Conservation (phyloP, 331 rosid species). For the Ulmus americana region DNA sequence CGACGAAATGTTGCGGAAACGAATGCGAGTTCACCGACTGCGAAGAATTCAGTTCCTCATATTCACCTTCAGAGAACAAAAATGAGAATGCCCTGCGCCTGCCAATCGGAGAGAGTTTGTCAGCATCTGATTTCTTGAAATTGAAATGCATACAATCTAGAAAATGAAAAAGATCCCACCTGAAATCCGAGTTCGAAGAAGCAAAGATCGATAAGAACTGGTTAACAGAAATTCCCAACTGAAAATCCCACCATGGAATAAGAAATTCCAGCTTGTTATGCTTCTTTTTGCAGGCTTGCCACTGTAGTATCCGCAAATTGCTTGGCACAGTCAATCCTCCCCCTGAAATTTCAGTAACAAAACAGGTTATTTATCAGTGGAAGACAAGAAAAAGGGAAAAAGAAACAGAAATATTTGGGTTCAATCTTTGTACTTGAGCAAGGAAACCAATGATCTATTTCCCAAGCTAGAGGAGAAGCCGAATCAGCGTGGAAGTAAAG, state of each 20-base stretch:
- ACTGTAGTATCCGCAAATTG: constrained; percentile 76
- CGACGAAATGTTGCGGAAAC: constrained; percentile 74
- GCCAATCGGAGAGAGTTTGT: constrained; percentile 24
- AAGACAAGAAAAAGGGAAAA: background rate
- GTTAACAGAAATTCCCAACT: constrained; percentile 82
- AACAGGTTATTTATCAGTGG: constrained; percentile 3
- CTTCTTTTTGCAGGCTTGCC: constrained; percentile 75
- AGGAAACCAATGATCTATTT: constrained; percentile 96
- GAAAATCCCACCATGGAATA: constrained; percentile 98
- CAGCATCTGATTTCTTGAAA: background rate
- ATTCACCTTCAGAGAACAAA: constrained; percentile 73
- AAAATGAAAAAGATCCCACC: constrained; percentile 33
- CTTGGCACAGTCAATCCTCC: constrained; percentile 93
- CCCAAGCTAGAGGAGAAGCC: constrained; percentile 96
- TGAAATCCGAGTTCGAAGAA: constrained; percentile 82
- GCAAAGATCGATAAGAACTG: constrained; percentile 82
- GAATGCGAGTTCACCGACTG: constrained; percentile 84
- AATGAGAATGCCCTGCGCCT: constrained; percentile 90
- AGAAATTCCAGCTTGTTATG: constrained; percentile 76
- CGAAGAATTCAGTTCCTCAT: constrained; percentile 74
- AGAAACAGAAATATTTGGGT: constrained; percentile 7
- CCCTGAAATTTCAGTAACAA: constrained; percentile 41
- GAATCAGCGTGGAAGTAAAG: constrained; percentile 87
- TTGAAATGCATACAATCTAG: background rate
- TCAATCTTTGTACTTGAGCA: constrained; percentile 53